Evolutionary conservation across 768 basidiomycete genomes (phyloP).

Genomic region (Boletus rubropictus): DNA sequence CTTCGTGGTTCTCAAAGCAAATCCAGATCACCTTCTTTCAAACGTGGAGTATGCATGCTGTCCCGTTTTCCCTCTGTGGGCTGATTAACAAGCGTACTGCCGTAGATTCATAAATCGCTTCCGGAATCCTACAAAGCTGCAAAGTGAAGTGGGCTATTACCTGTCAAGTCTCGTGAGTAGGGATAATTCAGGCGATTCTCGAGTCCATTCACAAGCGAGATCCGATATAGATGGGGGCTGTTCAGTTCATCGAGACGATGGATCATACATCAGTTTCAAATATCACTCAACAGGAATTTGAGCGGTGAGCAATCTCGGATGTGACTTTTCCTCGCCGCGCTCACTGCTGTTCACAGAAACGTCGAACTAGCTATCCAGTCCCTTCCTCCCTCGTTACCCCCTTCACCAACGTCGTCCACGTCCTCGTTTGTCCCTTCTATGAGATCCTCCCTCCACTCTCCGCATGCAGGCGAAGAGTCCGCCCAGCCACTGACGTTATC

Average conservation of each 20-base stretch:
- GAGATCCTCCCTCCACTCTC: constrained; percentile 33
- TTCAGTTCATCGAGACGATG: constrained; percentile 98
- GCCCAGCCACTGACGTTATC: constrained; percentile 72
- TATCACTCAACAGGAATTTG: constrained; percentile 91
- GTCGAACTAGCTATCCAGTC: constrained; percentile 57
- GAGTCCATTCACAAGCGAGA: constrained; percentile 5
- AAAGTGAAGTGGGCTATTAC: constrained; percentile 96
- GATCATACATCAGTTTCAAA: constrained; percentile 92
- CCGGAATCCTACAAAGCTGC: constrained; percentile 80
- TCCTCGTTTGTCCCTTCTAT: constrained; percentile 35
- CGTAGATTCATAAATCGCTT: constrained; percentile 92
- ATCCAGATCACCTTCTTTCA: constrained; percentile 87
- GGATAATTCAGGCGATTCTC: background rate
- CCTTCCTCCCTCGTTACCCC: constrained; percentile 31
- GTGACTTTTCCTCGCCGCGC: background rate
- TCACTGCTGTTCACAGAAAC: constrained; percentile 34
- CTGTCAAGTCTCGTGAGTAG: constrained; percentile 81
- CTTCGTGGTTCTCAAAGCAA: constrained; percentile 89
- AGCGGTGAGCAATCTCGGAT: constrained; percentile 44
- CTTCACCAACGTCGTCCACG: constrained; percentile 29
- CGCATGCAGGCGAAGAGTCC: constrained; percentile 83
- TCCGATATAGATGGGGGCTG: constrained; percentile 76
- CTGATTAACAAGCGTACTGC: background rate
- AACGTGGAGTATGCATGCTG: constrained; percentile 76
- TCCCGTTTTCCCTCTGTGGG: background rate